Conservation (phyloP, 805 yeast genomes). For the Ascoidea rubescens region DNA sequence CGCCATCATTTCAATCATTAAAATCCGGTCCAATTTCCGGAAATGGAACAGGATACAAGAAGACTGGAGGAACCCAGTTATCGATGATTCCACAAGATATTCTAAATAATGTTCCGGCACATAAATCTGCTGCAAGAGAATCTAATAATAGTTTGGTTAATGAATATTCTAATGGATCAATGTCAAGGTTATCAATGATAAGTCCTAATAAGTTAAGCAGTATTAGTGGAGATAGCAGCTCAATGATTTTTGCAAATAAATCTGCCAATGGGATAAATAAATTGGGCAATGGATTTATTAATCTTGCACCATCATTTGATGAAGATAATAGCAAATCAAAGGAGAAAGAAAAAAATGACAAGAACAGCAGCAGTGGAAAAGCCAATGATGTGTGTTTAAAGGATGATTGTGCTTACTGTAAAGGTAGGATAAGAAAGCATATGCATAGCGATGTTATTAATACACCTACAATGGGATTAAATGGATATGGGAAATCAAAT, state of each 20-base stretch:
- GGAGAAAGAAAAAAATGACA: no score
- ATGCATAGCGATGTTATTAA: not conserved
- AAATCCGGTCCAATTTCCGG: not conserved
- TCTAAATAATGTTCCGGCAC: not conserved
- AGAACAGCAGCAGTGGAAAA: no score
- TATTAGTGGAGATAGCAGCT: not conserved
- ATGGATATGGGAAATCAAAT: no score
- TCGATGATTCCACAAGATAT: not conserved
- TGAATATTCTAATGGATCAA: not conserved
- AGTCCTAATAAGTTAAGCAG: not conserved
- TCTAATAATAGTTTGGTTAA: not conserved
- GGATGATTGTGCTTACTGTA: not conserved
- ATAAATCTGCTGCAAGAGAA: not conserved
- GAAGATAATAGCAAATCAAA: not conserved
- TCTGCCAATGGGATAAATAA: not conserved
- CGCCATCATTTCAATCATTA: not conserved
- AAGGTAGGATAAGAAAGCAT: not conserved
- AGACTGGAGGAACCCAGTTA: not conserved
- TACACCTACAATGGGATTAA: not conserved
- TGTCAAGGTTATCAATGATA: not conserved
- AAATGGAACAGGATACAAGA: not conserved
- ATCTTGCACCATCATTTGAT: no score
- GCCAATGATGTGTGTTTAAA: no score
- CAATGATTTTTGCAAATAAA: not conserved
- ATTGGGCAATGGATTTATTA: no score